Evolutionary conservation across 2,329 filamentous ascomycete species (phyloP), one percentile per base, ranked within the genome.

Genomic region (Verticillium isaacii): DNA sequence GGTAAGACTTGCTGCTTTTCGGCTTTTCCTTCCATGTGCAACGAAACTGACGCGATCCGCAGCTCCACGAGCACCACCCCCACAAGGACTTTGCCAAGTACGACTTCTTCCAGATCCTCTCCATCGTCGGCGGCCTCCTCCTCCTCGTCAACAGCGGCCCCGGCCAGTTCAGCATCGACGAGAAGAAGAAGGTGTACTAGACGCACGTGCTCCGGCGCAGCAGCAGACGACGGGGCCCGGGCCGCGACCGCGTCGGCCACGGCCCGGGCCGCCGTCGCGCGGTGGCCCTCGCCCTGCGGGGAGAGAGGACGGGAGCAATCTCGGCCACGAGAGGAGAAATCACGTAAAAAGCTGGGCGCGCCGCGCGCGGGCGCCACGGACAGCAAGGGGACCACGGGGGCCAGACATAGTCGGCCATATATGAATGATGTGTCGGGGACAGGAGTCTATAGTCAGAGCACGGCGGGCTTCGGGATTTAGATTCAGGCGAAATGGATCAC

Each of bases 171-270:
- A 96, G 91, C 76, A 94, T 98, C 77, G 95, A 99, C 79, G 95
- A 99, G 87, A 99, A 99, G 91, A 99, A 99, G 89, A 99, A 99
- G 86, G 95, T 99, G 69, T 99, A 99, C 82, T 99, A 85, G n/a
- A 45, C 7, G 14, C 19, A 45, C 9, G 19, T 12, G 23, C 9
- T 17, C 17, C 36, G 17, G 50, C 57, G 19, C 25, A 23, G 11
- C 19, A 19, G 17, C 19, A 23, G 29, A 52, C 45, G 45, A 14
- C 34, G 9, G 34, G 34, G 45, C n/a, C 9, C n/a, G n/a, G n/a
- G 9, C n/a, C 41, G 4, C 19, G 45, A 12, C 17, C 45, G 12
- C 11, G 45, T 6, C 29, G 29, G 29, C 8, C 19, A 23, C 45
- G 45, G 19, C 25, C 12, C 19, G 9, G 8, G 11, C 34, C 34